Percentiles rank a stretch among this genome's conserved stretches.
Conservation (phyloP, 2,329 filamentous ascomycete genomes). For the Cytospora paraplurivora region DNA sequence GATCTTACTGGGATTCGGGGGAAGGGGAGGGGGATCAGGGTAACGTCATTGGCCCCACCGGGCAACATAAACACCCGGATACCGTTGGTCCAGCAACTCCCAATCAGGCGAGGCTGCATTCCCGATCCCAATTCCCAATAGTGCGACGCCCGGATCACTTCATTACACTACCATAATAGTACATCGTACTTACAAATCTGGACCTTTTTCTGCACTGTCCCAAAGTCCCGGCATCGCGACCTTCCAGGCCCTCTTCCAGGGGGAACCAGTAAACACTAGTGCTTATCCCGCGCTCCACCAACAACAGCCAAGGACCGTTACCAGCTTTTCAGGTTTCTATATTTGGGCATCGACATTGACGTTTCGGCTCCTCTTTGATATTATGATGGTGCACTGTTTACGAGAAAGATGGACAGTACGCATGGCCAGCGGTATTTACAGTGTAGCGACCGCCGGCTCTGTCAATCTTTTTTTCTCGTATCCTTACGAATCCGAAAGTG, state of each 20-base stretch:
- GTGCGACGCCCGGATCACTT: no score
- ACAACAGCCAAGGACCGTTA: neutral
- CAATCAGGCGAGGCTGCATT: conserved; percentile 5
- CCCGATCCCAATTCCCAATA: neutral
- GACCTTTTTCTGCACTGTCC: no score
- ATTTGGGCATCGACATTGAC: neutral
- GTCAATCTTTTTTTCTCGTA: no score
- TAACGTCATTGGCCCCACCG: conserved; percentile 27
- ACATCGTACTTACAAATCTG: no score
- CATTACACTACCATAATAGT: no score
- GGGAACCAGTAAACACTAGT: neutral
- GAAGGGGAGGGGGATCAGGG: conserved; percentile 5
- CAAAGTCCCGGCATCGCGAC: no score
- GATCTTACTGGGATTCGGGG: neutral
- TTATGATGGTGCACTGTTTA: neutral
- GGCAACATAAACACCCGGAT: conserved; percentile 13
- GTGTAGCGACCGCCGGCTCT: no score
- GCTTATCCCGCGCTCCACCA: neutral
- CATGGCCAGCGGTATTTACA: neutral
- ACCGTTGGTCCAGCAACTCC: conserved; percentile 34
- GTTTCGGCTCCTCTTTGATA: neutral
- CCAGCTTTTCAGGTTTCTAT: neutral
- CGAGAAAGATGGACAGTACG: neutral
- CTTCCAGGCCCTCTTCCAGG: no score
- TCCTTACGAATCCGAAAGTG: no score